phyloP scores from a whole-genome alignment of 2,329 filamentous ascomycete species.

The Penicillium sp. region DNA sequence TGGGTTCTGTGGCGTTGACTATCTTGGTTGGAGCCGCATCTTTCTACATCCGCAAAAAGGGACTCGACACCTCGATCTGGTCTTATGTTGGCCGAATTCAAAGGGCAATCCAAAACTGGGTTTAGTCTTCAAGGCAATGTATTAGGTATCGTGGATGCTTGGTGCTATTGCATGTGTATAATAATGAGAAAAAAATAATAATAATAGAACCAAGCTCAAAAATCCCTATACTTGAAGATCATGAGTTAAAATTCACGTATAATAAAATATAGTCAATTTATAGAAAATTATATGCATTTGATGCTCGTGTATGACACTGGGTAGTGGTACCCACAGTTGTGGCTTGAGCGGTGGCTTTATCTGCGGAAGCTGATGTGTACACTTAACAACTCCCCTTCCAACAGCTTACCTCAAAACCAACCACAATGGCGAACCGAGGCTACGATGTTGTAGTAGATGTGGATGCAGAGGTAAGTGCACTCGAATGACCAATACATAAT shows the following conservation, averaged over 20 bases:
- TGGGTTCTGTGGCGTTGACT: slow-evolving; percentile 61
- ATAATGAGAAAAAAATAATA: slow-evolving; percentile 4
- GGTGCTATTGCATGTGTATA: slow-evolving; percentile 6
- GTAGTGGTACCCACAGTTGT: slow-evolving; percentile 17
- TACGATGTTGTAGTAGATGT: slow-evolving; percentile 99
- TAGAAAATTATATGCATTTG: neutral
- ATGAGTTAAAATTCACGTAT: neutral
- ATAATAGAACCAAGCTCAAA: neutral
- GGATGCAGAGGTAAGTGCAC: slow-evolving; percentile 75
- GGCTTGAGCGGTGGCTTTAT: slow-evolving; percentile 34
- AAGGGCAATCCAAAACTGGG: slow-evolving; percentile 22
- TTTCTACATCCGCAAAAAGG: slow-evolving; percentile 60
- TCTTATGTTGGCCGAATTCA: slow-evolving; percentile 33
- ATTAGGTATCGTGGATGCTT: neutral
- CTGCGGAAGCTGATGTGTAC: slow-evolving; percentile 37
- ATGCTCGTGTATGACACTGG: neutral
- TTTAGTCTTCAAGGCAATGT: slow-evolving; percentile 4
- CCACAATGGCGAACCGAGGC: slow-evolving; percentile 73
- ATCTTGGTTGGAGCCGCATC: slow-evolving; percentile 68
- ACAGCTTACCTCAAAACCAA: slow-evolving; percentile 21
- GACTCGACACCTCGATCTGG: slow-evolving; percentile 38
- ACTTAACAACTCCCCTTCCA: slow-evolving; percentile 28
- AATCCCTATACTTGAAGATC: neutral
- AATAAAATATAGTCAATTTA: neutral
- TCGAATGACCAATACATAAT: neutral